A percentile compares a stretch with the other conserved stretches of the same genome.
phyloP scores from a whole-genome alignment of 257 asterid genomes.

The Solanum dulcamara region DNA sequence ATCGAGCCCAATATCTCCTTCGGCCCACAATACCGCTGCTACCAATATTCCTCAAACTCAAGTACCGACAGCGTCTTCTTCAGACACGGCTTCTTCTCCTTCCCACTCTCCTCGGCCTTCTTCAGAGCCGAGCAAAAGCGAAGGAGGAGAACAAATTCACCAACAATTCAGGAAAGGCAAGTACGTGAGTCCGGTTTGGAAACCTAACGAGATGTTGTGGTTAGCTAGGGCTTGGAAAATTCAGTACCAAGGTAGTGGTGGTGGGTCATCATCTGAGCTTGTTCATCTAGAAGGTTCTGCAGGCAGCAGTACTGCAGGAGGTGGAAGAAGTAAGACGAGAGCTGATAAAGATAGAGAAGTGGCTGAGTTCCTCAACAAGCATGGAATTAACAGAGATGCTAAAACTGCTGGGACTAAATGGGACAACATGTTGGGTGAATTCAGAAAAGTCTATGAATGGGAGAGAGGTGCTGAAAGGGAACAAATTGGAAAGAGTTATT shows the following conservation, averaged over 20 bases:
- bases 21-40: neutral
- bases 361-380: conserved; percentile 26
- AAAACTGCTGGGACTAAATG: conserved; percentile 45
- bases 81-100: conserved; percentile 28
- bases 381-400: conserved; percentile 34
- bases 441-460: conserved; percentile 42
- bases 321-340: conserved; percentile 31
- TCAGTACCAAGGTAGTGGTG: conserved; percentile 23
- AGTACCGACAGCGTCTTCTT: conserved; percentile 20
- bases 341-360: conserved; percentile 40
- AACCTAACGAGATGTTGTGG: conserved; percentile 46
- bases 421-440: conserved; percentile 47
- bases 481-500: conserved; percentile 31
- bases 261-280: neutral
- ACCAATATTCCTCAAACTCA: conserved; percentile 1
- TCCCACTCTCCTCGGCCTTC: conserved; percentile 28
- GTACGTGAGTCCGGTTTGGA: conserved; percentile 44
- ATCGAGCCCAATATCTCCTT: conserved; percentile 22
- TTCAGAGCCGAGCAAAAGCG: conserved; percentile 12
- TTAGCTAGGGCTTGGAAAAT: conserved; percentile 39
- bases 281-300: neutral
- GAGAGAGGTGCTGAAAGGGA: conserved; percentile 40
- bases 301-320: neutral
- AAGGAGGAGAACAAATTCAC: conserved; percentile 9
- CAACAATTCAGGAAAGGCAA: conserved; percentile 39